A percentile compares a stretch with the other conserved stretches of the same genome.
These are phyloP conservation scores for Colletotrichum orbiculare DNA, from an alignment of 2,329 filamentous ascomycete genomes.

Conservation along the genomic window DNA sequence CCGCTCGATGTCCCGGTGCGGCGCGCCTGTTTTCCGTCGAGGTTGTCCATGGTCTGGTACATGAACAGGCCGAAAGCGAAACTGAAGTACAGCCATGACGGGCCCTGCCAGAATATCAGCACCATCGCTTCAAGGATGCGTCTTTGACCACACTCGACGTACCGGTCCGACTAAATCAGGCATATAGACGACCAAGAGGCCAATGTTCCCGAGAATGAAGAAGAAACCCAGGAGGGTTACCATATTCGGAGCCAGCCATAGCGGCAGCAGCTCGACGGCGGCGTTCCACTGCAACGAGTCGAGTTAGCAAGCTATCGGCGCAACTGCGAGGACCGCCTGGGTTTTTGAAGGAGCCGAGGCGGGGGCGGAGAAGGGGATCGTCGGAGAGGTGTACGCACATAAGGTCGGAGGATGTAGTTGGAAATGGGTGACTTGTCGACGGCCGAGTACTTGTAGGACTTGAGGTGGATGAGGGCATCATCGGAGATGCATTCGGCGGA, in stretches of 20 bases:
- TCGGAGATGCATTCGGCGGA: slow-evolving; percentile 83
- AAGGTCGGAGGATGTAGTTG: slow-evolving; percentile 92
- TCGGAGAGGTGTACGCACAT: slow-evolving; percentile 70
- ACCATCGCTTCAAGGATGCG: background rate
- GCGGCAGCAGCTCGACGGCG: slow-evolving; percentile 87
- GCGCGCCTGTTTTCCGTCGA: slow-evolving; percentile 97
- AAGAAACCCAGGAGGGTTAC: slow-evolving; percentile 95
- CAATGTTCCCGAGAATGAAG: slow-evolving; percentile 90
- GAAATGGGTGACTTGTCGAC: slow-evolving; percentile 97
- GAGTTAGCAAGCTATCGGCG: slow-evolving; percentile 37
- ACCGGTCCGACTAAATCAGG: slow-evolving; percentile 92
- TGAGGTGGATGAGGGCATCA: slow-evolving; percentile 89
- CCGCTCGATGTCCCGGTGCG: slow-evolving; percentile 95
- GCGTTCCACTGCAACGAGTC: slow-evolving; percentile 84
- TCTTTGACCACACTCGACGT: slow-evolving; percentile 49
- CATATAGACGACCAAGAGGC: slow-evolving; percentile 78
- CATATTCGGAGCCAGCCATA: slow-evolving; percentile 99
- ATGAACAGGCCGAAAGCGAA: slow-evolving; percentile 97
- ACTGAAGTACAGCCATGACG: slow-evolving; percentile 93
- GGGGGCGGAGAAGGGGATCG: slow-evolving; percentile 31
- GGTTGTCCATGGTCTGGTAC: slow-evolving; percentile 99
- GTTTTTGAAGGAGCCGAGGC: background rate
- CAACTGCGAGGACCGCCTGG: slow-evolving; percentile 14
- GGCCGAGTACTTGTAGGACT: slow-evolving; percentile 96
- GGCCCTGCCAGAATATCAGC: slow-evolving; percentile 65